Evolutionary conservation across 2,329 filamentous ascomycete species (phyloP).

Genomic region (Neocatenulostroma microsporum): DNA sequence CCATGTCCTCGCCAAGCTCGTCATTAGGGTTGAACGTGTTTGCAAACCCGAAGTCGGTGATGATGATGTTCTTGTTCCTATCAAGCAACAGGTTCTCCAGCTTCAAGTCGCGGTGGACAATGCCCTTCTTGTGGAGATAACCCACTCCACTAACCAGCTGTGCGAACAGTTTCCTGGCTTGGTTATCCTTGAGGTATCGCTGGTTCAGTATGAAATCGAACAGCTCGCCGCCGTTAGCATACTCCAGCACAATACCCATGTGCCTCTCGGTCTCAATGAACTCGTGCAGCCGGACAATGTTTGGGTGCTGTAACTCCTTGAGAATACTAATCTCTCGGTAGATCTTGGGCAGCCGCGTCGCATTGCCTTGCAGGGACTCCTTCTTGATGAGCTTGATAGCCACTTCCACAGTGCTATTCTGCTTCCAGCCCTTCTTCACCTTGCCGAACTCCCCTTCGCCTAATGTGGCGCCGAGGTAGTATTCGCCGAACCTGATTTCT

Average conservation of each 20-base stretch:
- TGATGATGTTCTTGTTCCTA: constrained; percentile 97
- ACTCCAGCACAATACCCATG: constrained; percentile 97
- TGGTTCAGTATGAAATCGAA: constrained; percentile 99
- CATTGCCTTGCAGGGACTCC: constrained; percentile 81
- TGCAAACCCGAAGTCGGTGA: constrained; percentile 97
- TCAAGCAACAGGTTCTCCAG: constrained; percentile 92
- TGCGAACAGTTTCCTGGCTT: constrained; percentile 83
- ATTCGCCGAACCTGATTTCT: constrained; percentile 86
- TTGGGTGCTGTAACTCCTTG: constrained; percentile 79
- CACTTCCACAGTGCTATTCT: constrained; percentile 83
- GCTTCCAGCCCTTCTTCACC: constrained; percentile 97
- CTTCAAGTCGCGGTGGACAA: constrained; percentile 94
- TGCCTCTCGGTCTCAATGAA: constrained; percentile 97
- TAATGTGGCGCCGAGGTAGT: constrained; percentile 89
- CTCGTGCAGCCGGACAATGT: constrained; percentile 93
- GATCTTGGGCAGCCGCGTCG: constrained; percentile 86
- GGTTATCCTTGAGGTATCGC: constrained; percentile 88
- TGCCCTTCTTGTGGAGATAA: constrained; percentile 96
- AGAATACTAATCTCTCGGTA: constrained; percentile 94
- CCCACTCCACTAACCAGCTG: constrained; percentile 94
- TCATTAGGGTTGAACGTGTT: constrained; percentile 91
- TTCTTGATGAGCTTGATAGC: constrained; percentile 96
- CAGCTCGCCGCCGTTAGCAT: constrained; percentile 92
- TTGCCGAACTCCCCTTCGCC: constrained; percentile 98
- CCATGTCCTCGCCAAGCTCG: constrained; percentile 82